Base-by-base conservation (phyloP, 2,329 filamentous ascomycete species). In the Aphanocladium album region DNA sequence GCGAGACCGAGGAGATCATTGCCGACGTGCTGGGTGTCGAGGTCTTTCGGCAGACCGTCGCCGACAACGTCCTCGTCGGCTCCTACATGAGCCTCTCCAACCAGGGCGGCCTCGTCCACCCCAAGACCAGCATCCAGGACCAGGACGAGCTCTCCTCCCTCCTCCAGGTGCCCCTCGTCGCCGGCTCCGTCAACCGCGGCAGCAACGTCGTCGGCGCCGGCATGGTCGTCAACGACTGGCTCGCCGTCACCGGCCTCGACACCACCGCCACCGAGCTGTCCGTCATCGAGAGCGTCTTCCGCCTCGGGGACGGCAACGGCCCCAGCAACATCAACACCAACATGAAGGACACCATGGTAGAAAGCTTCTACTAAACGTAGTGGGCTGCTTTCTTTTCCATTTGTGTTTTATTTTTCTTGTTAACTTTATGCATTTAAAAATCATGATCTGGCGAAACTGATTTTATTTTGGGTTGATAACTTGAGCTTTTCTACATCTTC, bases 1-100 rank as follows among this genome's bases (percentile, higher is more conserved):
- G 93, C 64, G 95, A 99, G 81, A 97, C 93, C 17, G 95, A 99
- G 78, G 95, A 99, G 80, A 97, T 99, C 68, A 93, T 99, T 72
- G 91, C 95, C 69, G 95, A 99, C 74, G 91, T 96, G 62, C 80
- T 96, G 21, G 90, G 90, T 64, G 90, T 96, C 61, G 90, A 96
- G 75, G 90, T 95, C 12, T 96, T 95, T 79, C 82, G 91, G 64
- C 95, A 99, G 81, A 98, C 95, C 51, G 89, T 99, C 63, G 92
- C 93, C 70, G 93, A 97, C 77, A 97, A 98, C 73, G 95, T 99
- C 61, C 86, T 99, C 30, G 95, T 96, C 41, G 95, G 95, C 63
- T 92, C 88, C 55, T 99, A 99, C 82, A 98, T 98, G 93, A 86
- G 90, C 60, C 83, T 99, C 64, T 93, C 89, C 70, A 99, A 99